Percentiles rank a stretch among this genome's conserved stretches.
These are phyloP conservation scores for Suillus spraguei DNA, from an alignment of 768 basidiomycete genomes.

Conservation along the genomic window DNA sequence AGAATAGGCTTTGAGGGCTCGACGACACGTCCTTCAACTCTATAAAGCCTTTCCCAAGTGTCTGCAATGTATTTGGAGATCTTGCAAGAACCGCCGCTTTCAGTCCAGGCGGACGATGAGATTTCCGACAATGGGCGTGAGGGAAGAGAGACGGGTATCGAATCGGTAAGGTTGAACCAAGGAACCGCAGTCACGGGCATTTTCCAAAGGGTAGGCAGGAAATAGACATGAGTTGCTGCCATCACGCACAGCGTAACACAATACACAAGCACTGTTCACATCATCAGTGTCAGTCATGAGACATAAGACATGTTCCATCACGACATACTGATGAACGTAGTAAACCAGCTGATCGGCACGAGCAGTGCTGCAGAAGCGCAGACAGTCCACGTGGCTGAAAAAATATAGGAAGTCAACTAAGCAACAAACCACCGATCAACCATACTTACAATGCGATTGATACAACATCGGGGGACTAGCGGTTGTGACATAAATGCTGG, in stretches of 20 bases:
- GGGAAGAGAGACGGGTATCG: conserved; percentile 13
- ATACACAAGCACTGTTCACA: conserved; percentile 49
- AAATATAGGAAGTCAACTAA: not conserved
- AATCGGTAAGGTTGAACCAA: conserved; percentile 51
- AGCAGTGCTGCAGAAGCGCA: conserved; percentile 53
- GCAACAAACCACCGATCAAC: not conserved
- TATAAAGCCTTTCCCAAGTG: conserved; percentile 31
- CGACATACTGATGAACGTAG: conserved; percentile 46
- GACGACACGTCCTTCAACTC: conserved; percentile 23
- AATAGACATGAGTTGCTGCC: conserved; percentile 45
- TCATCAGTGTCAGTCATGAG: conserved; percentile 7
- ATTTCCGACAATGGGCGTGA: conserved; percentile 16
- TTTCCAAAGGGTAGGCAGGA: conserved; percentile 53
- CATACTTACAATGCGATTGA: conserved; percentile 35
- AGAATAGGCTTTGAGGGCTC: conserved; percentile 20
- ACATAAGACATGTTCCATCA: conserved; percentile 12
- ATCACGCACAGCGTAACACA: conserved; percentile 54
- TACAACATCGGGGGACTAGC: conserved; percentile 44
- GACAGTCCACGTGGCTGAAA: conserved; percentile 41
- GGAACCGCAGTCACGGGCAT: conserved; percentile 51
- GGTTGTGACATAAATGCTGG: conserved; percentile 49
- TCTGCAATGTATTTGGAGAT: conserved; percentile 33
- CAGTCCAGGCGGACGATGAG: conserved; percentile 14
- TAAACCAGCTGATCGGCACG: conserved; percentile 50
- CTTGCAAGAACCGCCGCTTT: conserved; percentile 22